Evolutionary conservation across 345 rosid species (phyloP).

Genomic region (Hevea brasiliensis): DNA sequence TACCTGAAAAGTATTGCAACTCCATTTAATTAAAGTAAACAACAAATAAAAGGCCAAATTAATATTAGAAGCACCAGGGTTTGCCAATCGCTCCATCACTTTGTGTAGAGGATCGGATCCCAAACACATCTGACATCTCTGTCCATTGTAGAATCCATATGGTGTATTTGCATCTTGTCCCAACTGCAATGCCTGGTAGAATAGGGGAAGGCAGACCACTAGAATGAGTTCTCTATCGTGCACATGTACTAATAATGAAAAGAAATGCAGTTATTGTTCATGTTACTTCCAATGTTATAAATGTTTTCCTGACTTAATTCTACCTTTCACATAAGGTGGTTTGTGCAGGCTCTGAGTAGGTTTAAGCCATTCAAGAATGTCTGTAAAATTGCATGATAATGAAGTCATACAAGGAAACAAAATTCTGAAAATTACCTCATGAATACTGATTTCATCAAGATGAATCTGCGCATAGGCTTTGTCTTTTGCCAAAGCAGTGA

Average conservation of each 20-base stretch:
- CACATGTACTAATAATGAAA: neutral
- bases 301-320: neutral
- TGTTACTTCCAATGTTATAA: neutral
- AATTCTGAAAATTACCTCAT: constrained; percentile 56
- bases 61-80: constrained; percentile 46
- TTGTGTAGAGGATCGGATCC: constrained; percentile 67
- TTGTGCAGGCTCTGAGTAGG: neutral
- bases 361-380: neutral
- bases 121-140: constrained; percentile 88
- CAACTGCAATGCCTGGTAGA: constrained; percentile 64
- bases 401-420: constrained; percentile 6
- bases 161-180: constrained; percentile 70
- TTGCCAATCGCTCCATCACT: constrained; percentile 83
- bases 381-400: neutral
- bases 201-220: neutral
- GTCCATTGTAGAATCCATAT: constrained; percentile 47
- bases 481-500: constrained; percentile 85
- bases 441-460: constrained; percentile 87
- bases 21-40: neutral
- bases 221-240: neutral
- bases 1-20: neutral
- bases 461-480: constrained; percentile 88
- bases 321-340: neutral
- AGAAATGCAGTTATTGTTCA: too few relatives aligned
- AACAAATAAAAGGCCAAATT: neutral